phyloP scores from a whole-genome alignment of 768 basidiomycete species.

The Sutorius australiensis region DNA sequence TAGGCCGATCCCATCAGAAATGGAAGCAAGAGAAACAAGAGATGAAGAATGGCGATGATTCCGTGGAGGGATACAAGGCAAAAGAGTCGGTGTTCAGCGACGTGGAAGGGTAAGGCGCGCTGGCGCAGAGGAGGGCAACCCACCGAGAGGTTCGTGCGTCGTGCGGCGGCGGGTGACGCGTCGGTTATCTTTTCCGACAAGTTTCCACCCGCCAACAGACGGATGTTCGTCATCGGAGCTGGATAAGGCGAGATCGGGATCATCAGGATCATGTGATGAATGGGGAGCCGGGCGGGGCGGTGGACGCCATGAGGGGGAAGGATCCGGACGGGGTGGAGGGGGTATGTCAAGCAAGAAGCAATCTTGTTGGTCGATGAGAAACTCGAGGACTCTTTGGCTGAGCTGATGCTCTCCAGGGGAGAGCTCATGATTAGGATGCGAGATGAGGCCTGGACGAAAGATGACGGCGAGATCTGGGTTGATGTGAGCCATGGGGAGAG shows the following conservation, averaged over 20 bases:
- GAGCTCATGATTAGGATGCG: constrained; percentile 84
- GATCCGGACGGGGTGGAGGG: constrained; percentile 49
- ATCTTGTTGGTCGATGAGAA: constrained; percentile 94
- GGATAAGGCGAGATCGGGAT: constrained; percentile 44
- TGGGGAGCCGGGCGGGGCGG: constrained; percentile 7
- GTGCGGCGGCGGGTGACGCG: constrained; percentile 55
- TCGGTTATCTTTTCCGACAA: constrained; percentile 39
- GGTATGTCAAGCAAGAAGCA: constrained; percentile 90
- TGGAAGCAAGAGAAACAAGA: constrained; percentile 2
- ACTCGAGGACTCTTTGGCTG: constrained; percentile 89
- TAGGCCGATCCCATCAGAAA: constrained; percentile 13
- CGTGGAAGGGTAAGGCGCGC: constrained; percentile 27
- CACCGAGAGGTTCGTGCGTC: constrained; percentile 43
- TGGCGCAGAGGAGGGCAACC: constrained; percentile 33
- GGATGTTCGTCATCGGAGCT: constrained; percentile 49
- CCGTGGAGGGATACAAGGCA: constrained; percentile 3
- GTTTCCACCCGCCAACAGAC: constrained; percentile 51
- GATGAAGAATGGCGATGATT: not conserved
- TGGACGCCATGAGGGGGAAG: constrained; percentile 29
- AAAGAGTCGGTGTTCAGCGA: constrained; percentile 24
- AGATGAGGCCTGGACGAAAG: constrained; percentile 92
- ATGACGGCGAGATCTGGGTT: constrained; percentile 87
- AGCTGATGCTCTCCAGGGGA: constrained; percentile 81
- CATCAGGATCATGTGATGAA: constrained; percentile 32
- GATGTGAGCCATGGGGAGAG: not conserved